phyloP scores from a whole-genome alignment of 2,329 filamentous ascomycete genomes.

The Cercospora sp. region DNA sequence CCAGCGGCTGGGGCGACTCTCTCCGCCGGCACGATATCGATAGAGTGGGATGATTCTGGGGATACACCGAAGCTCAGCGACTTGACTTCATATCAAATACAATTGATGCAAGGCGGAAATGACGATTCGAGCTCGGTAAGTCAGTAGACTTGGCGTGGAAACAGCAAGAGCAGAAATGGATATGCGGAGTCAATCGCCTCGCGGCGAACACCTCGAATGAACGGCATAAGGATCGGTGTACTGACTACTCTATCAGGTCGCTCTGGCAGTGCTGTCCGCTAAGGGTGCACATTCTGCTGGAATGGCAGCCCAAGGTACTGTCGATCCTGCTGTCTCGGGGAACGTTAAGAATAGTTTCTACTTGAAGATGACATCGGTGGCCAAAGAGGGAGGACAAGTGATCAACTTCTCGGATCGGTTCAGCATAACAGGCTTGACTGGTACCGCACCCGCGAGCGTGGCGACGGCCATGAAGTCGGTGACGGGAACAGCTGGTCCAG shows the following conservation, averaged over 20 bases:
- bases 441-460: constrained; percentile 53
- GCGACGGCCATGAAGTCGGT: constrained; percentile 39
- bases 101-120: constrained; percentile 63
- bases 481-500: constrained; percentile 43
- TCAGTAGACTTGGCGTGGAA: not conserved
- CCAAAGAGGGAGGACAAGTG: constrained; percentile 55
- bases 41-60: constrained; percentile 60
- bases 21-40: constrained; percentile 53
- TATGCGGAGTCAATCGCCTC: not conserved
- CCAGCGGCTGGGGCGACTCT: constrained; percentile 55
- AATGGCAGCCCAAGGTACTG: constrained; percentile 19
- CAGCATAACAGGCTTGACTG: constrained; percentile 64
- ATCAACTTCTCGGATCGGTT: constrained; percentile 65
- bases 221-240: not conserved
- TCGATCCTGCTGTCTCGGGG: constrained; percentile 29
- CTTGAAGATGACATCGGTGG: constrained; percentile 59
- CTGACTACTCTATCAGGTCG: not conserved
- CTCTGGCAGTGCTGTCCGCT: constrained; percentile 4
- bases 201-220: not conserved
- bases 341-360: constrained; percentile 55
- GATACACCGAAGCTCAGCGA: constrained; percentile 52
- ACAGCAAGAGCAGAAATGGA: not conserved
- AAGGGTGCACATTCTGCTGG: constrained; percentile 15
- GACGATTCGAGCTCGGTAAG: constrained; percentile 49
- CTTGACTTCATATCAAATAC: constrained; percentile 58